Evolutionary conservation across 1,284 basidiomycete genomes (phyloP).

Genomic region (Paramarasmius palmivorus): DNA sequence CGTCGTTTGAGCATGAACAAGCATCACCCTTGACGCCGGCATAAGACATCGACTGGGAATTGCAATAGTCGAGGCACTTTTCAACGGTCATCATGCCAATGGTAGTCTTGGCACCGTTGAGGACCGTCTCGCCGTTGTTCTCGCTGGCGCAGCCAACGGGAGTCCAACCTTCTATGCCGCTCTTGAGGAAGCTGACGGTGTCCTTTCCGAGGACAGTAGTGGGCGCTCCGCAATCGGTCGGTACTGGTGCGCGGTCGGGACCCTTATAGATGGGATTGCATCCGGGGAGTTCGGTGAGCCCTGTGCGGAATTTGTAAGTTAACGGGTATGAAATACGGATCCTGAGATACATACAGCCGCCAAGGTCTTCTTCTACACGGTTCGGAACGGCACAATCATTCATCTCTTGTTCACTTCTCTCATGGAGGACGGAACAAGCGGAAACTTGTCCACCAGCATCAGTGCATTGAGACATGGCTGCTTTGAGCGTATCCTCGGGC

Average conservation of each 20-base stretch:
- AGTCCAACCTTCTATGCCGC: too few relatives aligned
- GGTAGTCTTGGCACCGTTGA: too few relatives aligned
- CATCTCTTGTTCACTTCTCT: conserved; percentile 16
- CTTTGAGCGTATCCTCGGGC: conserved; percentile 18
- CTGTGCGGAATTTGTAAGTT: conserved; percentile 1
- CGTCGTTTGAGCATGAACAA: too few relatives aligned
- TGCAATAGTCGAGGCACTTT: too few relatives aligned
- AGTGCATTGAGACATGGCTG: conserved; percentile 20
- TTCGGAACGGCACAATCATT: conserved; percentile 18
- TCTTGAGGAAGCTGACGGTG: too few relatives aligned
- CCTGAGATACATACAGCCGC: conserved; percentile 18
- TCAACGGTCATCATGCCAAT: too few relatives aligned
- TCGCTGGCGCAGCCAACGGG: too few relatives aligned
- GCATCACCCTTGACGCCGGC: too few relatives aligned
- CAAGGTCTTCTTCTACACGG: conserved; percentile 16
- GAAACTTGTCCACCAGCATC: conserved; percentile 13
- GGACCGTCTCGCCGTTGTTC: too few relatives aligned
- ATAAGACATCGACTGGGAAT: too few relatives aligned
- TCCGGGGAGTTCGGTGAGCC: conserved; percentile 19
- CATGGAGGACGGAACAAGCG: conserved; percentile 13
- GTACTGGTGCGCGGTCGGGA: conserved; percentile 7
- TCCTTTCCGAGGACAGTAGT: too few relatives aligned
- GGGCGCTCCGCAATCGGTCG: too few relatives aligned
- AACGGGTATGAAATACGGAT: not conserved
- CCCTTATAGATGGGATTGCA: conserved; percentile 21